Conservation (phyloP, 371 early-diverging fungal genomes). For the Mortierella sp. region DNA sequence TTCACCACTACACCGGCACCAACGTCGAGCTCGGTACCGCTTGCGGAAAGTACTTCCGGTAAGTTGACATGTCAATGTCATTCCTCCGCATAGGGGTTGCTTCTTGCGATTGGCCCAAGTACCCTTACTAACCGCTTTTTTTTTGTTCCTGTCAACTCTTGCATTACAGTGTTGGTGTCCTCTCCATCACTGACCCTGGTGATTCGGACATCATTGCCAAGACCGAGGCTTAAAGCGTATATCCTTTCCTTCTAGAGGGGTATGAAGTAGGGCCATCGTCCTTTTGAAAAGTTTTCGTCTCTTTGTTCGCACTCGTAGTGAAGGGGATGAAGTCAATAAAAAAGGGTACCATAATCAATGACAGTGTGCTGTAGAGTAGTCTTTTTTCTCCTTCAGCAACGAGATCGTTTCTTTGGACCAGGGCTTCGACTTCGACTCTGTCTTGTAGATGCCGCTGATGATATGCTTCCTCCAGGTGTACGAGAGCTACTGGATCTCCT, state of each 20-base stretch:
- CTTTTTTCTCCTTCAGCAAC: no score
- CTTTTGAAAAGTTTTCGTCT: conserved; percentile 11
- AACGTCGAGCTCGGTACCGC: conserved; percentile 99
- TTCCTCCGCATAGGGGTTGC: no score
- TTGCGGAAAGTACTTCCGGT: conserved; percentile 99
- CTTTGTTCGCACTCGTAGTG: background rate
- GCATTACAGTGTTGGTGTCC: conserved; percentile 74
- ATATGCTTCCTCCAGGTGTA: conserved; percentile 11
- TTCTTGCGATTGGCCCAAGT: no score
- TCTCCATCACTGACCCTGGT: conserved; percentile 98
- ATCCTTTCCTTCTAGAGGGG: conserved; percentile 2
- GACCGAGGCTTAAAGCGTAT: conserved; percentile 55
- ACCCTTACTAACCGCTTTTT: background rate
- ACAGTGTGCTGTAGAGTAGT: no score
- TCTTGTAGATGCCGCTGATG: background rate
- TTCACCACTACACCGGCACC: conserved; percentile 98
- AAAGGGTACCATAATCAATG: conserved; percentile 21
- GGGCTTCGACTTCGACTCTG: conserved; percentile 36
- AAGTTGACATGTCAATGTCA: no score
- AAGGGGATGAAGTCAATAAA: conserved; percentile 18
- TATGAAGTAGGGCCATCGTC: conserved; percentile 13
- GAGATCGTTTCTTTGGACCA: conserved; percentile 32
- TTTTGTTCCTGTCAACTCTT: background rate
- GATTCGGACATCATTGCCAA: conserved; percentile 72
- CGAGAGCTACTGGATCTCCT: background rate